These are phyloP conservation scores for Chenopodium quinoa DNA, from an alignment of 148 eudicot species.

Conservation along the genomic window DNA sequence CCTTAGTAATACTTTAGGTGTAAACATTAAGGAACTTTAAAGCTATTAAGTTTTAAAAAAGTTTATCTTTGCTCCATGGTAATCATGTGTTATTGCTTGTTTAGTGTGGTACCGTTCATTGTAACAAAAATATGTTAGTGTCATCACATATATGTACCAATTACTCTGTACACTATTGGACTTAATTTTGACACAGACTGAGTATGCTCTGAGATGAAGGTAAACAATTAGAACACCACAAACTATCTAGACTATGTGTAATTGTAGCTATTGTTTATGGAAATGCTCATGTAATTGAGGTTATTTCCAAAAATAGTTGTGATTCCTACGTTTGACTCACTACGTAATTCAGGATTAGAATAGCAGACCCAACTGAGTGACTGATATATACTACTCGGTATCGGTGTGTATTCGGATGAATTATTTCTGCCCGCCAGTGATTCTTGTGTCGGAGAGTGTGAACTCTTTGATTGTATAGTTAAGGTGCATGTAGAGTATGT, in stretches of 20 bases:
- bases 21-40: no score
- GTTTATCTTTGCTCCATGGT: neutral
- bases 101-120: neutral
- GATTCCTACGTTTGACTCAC: neutral
- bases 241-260: neutral
- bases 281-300: neutral
- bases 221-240: neutral
- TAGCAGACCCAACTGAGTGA: neutral
- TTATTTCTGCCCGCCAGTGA: neutral
- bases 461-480: no score
- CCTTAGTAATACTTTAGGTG: neutral
- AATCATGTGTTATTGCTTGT: neutral
- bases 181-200: no score
- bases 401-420: neutral
- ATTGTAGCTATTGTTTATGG: neutral
- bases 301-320: neutral
- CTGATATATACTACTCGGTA: neutral
- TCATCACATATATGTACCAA: no score
- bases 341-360: neutral
- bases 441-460: neutral
- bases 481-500: no score
- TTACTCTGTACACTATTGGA: no score
- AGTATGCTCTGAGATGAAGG: no score
- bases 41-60: no score
- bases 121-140: neutral